A percentile compares a stretch with the other conserved stretches of the same genome.
phyloP scores from a whole-genome alignment of 768 basidiomycete genomes.

The Ramaria rubella region DNA sequence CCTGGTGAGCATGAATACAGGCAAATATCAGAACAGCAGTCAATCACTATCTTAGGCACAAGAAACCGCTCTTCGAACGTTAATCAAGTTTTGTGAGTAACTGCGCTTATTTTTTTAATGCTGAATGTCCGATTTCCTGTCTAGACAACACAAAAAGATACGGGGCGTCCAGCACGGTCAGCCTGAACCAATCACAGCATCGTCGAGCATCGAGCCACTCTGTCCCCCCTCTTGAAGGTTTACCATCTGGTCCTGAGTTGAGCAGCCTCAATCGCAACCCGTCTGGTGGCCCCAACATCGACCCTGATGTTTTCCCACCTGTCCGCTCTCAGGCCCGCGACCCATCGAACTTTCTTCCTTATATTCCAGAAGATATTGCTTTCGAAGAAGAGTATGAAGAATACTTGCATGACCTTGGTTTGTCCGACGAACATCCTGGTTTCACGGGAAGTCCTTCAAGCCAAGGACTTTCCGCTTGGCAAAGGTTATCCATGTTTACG shows the following conservation, averaged over 20 bases:
- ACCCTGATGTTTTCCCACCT: conserved; percentile 94
- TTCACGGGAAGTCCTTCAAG: conserved; percentile 20
- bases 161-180: conserved; percentile 33
- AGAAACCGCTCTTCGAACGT: conserved; percentile 87
- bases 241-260: conserved; percentile 68
- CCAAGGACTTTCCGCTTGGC: conserved; percentile 53
- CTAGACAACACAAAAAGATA: conserved; percentile 90
- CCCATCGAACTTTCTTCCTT: conserved; percentile 79
- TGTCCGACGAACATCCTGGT: conserved; percentile 50
- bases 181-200: conserved; percentile 33
- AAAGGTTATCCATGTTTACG: conserved; percentile 64
- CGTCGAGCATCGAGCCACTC: conserved; percentile 80
- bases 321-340: conserved; percentile 80
- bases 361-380: conserved; percentile 88
- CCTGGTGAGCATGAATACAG: conserved; percentile 46
- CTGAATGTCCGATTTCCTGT: conserved; percentile 12
- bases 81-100: conserved; percentile 87
- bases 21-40: background rate
- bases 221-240: conserved; percentile 63
- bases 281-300: conserved; percentile 70
- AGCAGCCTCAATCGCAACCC: conserved; percentile 63
- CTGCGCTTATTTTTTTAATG: conserved; percentile 2
- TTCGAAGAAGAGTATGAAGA: conserved; percentile 98
- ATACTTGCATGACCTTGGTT: conserved; percentile 83
- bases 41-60: conserved; percentile 54